These are phyloP conservation scores for Hypoxylon sp. DNA, from an alignment of 2,329 filamentous ascomycete species.

Conservation along the genomic window DNA sequence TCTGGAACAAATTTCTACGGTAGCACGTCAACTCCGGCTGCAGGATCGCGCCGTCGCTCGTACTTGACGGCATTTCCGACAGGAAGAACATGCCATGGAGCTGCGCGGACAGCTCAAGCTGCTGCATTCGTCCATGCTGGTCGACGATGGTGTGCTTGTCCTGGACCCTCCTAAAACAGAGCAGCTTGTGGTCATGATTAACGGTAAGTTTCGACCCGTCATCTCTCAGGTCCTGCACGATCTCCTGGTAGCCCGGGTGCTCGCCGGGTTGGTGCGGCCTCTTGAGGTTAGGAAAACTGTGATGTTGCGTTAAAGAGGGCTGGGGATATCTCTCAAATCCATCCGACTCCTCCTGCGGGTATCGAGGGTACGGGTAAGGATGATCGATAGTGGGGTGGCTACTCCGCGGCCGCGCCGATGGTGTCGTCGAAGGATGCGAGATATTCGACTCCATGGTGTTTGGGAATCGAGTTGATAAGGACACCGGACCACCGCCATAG, in stretches of 20 bases:
- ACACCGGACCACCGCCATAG: conserved; percentile 68
- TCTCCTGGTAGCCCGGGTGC: conserved; percentile 70
- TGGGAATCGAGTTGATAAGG: conserved; percentile 67
- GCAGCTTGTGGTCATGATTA: conserved; percentile 73
- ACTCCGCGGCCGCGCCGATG: conserved; percentile 66
- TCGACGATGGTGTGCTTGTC: conserved; percentile 74
- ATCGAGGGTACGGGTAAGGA: conserved; percentile 68
- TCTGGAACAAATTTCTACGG: conserved; percentile 94
- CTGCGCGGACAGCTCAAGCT: conserved; percentile 77
- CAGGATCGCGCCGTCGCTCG: conserved; percentile 69
- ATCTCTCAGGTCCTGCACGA: conserved; percentile 72
- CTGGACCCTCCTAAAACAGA: conserved; percentile 70
- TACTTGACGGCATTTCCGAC: conserved; percentile 80
- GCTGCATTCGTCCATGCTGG: conserved; percentile 71
- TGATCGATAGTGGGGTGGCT: conserved; percentile 66
- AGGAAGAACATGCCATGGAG: conserved; percentile 92
- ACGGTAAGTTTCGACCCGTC: conserved; percentile 70
- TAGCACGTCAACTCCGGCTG: conserved; percentile 95
- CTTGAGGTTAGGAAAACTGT: conserved; percentile 70
- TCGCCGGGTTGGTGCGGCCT: conserved; percentile 70
- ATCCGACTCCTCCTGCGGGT: conserved; percentile 68
- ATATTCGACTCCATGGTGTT: conserved; percentile 66
- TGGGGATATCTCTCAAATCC: conserved; percentile 68
- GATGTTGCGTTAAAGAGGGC: conserved; percentile 63
- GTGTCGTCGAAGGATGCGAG: conserved; percentile 61